Evolutionary conservation across 352 stramenopile species (phyloP), one percentile per base, ranked within the genome.

Genomic region (Phytophthora sp.): DNA sequence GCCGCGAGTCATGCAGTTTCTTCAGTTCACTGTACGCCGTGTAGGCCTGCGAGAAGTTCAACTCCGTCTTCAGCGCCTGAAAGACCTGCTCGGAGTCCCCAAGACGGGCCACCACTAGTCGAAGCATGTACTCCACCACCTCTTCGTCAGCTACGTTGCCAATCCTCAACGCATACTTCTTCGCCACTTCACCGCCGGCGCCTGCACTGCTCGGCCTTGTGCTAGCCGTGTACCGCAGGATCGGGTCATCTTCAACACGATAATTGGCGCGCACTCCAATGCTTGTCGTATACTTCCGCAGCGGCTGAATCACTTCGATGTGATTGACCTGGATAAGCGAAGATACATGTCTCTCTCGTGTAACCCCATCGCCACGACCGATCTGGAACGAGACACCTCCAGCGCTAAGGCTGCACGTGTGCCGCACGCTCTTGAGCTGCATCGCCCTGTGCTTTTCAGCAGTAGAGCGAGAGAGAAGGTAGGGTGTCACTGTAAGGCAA

Each of bases 221-320:
- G 23, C 72, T 87, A 1, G 85, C 75, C 4, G 87, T 66, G 57
- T 84, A 88, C 8, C 72, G 69, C n/a, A 96, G 34, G 37, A 88
- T 75, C 9, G 77, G 72, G 54, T 96, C 76, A 56, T 96, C 86
- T 13, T 89, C 78, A 6, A 76, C 70, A 7, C 57, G 65, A 53
- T 71, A 67, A 28, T 63, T 74, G 28, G 75, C 55, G 32, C 70
- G 61, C n/a, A 91, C n/a, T 5, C 65, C 69, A 43, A 84, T 64
- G 32, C 63, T 79, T 30, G 70, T 71, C 13, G 65, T 79, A 15
- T 75, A 77, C 28, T 50, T 66, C 10, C 53, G 38, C n/a, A 76
- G 28, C 1, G 46, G 43, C 18, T 18, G 55, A 38, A 63, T 38
- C 28, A 55, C n/a, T 55, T 55, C 31, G 5, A 74, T 13, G 6